Percentiles rank a stretch among this genome's conserved stretches.
Conservation (phyloP, 2,329 filamentous ascomycete genomes). For the Fusarium transvaalense region DNA sequence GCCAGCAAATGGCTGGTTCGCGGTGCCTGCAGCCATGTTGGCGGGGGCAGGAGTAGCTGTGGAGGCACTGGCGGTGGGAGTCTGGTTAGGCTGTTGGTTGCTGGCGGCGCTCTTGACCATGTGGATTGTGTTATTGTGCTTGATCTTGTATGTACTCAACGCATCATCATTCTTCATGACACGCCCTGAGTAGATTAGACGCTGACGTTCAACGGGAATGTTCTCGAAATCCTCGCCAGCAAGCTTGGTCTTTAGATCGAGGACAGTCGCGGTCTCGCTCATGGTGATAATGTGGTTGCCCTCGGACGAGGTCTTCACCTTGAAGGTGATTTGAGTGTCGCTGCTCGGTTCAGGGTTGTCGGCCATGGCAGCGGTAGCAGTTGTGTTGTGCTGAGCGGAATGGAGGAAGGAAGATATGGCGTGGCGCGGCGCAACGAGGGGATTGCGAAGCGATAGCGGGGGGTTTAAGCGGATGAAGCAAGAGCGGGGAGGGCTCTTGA, state of each 20-base stretch:
- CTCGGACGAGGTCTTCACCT: slow-evolving; percentile 96
- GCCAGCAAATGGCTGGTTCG: slow-evolving; percentile 89
- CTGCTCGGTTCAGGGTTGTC: slow-evolving; percentile 71
- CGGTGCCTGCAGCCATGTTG: slow-evolving; percentile 85
- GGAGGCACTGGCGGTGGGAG: slow-evolving; percentile 54
- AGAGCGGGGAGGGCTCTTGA: slow-evolving; percentile 22
- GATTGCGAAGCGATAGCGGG: slow-evolving; percentile 31
- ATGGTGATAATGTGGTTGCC: slow-evolving; percentile 87
- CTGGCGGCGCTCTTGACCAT: slow-evolving; percentile 96
- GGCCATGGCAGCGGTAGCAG: slow-evolving; percentile 64
- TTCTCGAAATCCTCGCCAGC: slow-evolving; percentile 85
- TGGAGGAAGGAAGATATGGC: slow-evolving; percentile 18
- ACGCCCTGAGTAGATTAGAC: slow-evolving; percentile 96
- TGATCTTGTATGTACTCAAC: slow-evolving; percentile 90
- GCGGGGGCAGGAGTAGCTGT: slow-evolving; percentile 66
- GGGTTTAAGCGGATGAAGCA: not conserved
- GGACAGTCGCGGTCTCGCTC: slow-evolving; percentile 78
- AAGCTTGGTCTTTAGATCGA: slow-evolving; percentile 91
- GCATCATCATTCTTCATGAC: slow-evolving; percentile 96
- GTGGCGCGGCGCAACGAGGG: slow-evolving; percentile 37
- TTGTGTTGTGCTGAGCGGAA: slow-evolving; percentile 1
- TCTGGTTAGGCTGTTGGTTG: slow-evolving; percentile 66
- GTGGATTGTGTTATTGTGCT: slow-evolving; percentile 94
- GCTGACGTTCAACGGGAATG: slow-evolving; percentile 87
- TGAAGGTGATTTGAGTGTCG: slow-evolving; percentile 90